Conservation (phyloP, 768 basidiomycete species). For the Boletus sp. region DNA sequence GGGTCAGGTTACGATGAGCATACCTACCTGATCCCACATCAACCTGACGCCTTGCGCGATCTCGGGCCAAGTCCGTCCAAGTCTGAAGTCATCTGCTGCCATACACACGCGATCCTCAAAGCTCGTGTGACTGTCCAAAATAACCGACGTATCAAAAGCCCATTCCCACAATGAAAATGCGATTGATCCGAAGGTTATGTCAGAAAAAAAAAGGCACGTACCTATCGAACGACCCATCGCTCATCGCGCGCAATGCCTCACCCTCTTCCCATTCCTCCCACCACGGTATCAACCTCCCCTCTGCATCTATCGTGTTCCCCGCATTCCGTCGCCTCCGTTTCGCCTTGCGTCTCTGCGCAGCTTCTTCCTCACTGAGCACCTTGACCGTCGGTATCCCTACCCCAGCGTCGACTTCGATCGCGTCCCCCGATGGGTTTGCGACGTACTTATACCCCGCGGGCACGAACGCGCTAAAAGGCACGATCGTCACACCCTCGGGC, state of each 20-base stretch:
- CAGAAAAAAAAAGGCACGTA: slow-evolving; percentile 5
- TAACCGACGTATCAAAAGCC: neutral
- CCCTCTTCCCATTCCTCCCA: slow-evolving; percentile 34
- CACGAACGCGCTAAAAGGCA: slow-evolving; percentile 42
- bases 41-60: slow-evolving; percentile 26
- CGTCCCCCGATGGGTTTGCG: slow-evolving; percentile 4
- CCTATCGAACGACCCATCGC: slow-evolving; percentile 25
- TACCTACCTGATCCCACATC: slow-evolving; percentile 31
- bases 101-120: slow-evolving; percentile 23
- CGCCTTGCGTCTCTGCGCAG: slow-evolving; percentile 12
- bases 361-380: slow-evolving; percentile 25
- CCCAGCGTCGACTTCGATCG: slow-evolving; percentile 27
- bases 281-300: slow-evolving; percentile 27
- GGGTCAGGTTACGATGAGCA: neutral
- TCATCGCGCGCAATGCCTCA: slow-evolving; percentile 21
- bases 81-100: slow-evolving; percentile 31
- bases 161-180: neutral
- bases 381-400: slow-evolving; percentile 24
- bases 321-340: slow-evolving; percentile 15
- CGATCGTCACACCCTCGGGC: slow-evolving; percentile 40
- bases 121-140: slow-evolving; percentile 3
- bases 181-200: neutral
- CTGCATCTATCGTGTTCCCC: slow-evolving; percentile 17
- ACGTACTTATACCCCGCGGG: slow-evolving; percentile 22
- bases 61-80: slow-evolving; percentile 32